Conservation (phyloP, 306 rosid species). For the Phaseolus lunatus region DNA sequence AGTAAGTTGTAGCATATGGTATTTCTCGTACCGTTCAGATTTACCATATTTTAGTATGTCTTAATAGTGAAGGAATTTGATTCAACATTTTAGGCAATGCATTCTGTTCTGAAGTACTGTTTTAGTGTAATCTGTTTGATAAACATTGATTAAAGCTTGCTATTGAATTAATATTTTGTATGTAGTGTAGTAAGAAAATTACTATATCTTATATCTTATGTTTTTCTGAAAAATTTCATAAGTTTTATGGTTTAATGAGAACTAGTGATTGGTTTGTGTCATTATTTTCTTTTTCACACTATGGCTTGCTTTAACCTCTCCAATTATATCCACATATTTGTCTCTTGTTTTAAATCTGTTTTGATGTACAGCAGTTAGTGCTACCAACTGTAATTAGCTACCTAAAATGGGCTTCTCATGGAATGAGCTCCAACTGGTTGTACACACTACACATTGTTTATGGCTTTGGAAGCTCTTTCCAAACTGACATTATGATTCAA, state of each 20-base stretch:
- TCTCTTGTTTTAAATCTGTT: constrained; percentile 28
- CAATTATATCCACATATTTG: neutral
- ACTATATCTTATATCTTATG: neutral
- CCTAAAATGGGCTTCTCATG: neutral
- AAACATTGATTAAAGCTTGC: constrained; percentile 14
- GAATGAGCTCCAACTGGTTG: neutral
- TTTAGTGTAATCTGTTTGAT: constrained; percentile 9
- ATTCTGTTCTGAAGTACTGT: neutral
- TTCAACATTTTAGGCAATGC: constrained; percentile 9
- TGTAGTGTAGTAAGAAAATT: constrained; percentile 18
- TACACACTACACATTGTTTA: neutral
- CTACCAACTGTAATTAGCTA: neutral
- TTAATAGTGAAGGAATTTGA: constrained; percentile 17
- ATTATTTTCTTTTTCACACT: neutral
- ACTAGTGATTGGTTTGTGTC: constrained; percentile 1
- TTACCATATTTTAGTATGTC: constrained; percentile 35
- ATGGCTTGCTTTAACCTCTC: constrained; percentile 30
- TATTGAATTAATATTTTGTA: constrained; percentile 14
- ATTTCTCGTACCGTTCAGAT: constrained; percentile 40
- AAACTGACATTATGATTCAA: constrained; percentile 7
- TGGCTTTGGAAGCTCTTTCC: neutral
- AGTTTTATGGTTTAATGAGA: neutral
- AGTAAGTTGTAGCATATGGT: constrained; percentile 64
- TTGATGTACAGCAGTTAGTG: constrained; percentile 9
- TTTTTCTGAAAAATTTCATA: neutral